Conservation (phyloP, 768 basidiomycete genomes). For the Rickenella mellea region DNA sequence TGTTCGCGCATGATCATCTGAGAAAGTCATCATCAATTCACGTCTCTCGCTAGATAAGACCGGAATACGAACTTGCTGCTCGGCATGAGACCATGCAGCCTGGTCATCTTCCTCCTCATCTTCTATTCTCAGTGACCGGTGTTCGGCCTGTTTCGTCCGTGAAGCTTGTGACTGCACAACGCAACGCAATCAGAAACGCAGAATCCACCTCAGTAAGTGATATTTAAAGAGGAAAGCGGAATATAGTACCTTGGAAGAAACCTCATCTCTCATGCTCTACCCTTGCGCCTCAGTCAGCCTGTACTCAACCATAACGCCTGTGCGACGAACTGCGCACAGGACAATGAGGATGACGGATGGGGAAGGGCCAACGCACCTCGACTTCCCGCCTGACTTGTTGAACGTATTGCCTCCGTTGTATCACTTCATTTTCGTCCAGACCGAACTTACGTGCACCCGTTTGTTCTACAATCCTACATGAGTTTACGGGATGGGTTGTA, state of each 20-base stretch:
- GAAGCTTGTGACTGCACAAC: not conserved
- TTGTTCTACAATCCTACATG: slow-evolving; percentile 76
- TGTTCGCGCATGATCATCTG: slow-evolving; percentile 84
- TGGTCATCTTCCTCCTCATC: slow-evolving; percentile 50
- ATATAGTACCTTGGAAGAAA: slow-evolving; percentile 24
- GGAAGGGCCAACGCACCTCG: slow-evolving; percentile 43
- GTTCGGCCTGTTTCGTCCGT: slow-evolving; percentile 7
- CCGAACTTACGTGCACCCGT: slow-evolving; percentile 81
- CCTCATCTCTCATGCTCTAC: slow-evolving; percentile 68
- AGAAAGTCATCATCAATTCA: not conserved
- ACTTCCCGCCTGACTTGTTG: slow-evolving; percentile 65
- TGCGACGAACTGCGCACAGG: slow-evolving; percentile 1
- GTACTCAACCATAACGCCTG: slow-evolving; percentile 7
- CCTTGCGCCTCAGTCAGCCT: slow-evolving; percentile 6
- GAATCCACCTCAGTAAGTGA: not conserved
- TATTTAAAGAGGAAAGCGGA: not conserved
- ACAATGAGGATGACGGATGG: slow-evolving; percentile 1
- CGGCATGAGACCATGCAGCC: slow-evolving; percentile 73
- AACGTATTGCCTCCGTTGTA: slow-evolving; percentile 68
- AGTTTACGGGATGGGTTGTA: not conserved
- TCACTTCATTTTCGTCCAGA: slow-evolving; percentile 69
- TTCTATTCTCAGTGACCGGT: slow-evolving; percentile 11
- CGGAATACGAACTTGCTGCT: slow-evolving; percentile 57
- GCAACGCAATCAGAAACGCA: slow-evolving; percentile 9
- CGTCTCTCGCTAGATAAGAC: not conserved